Evolutionary conservation across 208 protist genomes (phyloP), one percentile per base, ranked within the genome.

Genomic region (Trypanosoma lewisi): DNA sequence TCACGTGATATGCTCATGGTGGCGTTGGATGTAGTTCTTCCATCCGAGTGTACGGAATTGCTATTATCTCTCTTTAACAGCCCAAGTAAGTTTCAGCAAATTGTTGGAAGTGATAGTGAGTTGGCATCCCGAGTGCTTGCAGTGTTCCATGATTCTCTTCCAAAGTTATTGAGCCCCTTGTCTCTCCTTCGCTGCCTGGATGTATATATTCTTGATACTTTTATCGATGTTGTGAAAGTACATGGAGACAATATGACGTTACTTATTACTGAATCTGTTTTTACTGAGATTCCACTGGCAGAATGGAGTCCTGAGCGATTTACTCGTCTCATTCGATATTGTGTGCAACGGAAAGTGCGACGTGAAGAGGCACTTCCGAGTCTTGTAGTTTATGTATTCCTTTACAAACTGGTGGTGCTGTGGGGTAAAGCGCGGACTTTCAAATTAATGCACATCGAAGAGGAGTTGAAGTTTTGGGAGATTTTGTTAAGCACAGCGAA

Each of bases 11-110:
- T 93, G 21, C 42, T 90, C 8, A 57, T 68, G 19, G 70, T 53
- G 1, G 77, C 87, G 34, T 51, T 88, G 14, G 69, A 69, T 7
- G 67, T 80, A 0, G 23, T 77, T 49, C 78, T 94, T 19, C 42
- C 70, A 11, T 58, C 74, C 2, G 84, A 83, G 25, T 85, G 85
- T 52, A 72, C 70, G 9, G 53, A 59, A 16, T 23, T 94, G 0
- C 63, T 91, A 8, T 67, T 84, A 36, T 75, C 67, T 0, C 67
- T 80, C n/a, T 73, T 90, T 30, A 74, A 87, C 65, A 87, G 62
- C 36, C 70, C 75, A 11, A 56, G 37, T 19, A 82, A 77, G 34
- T 94, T 94, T 63, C 49, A 82, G 6, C 31, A 51, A 9, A 57
- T 79, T 8, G 80, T 90, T 2, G 76, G 73, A 3, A 21, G 36